Conservation (phyloP, 164 flowering plant species). For the Echeveria elegans region DNA sequence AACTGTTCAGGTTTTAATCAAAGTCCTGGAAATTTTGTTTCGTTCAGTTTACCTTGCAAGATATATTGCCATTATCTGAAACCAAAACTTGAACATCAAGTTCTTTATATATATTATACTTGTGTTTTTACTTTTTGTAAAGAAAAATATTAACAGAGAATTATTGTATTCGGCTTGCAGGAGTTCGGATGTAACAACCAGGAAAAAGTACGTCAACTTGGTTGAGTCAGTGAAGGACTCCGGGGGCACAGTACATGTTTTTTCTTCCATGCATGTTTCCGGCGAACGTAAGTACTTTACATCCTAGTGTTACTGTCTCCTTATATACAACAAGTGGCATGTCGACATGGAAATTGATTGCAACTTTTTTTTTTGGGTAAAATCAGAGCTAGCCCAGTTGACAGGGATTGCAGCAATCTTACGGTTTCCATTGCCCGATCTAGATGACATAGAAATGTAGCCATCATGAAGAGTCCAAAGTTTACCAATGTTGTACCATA, state of each 20-base stretch:
- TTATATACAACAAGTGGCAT: background rate
- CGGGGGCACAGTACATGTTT: conserved; percentile 73
- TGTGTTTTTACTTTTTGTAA: too few species aligned
- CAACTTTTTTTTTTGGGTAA: background rate
- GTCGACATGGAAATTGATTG: background rate
- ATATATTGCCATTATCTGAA: background rate
- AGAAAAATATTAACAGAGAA: too few species aligned
- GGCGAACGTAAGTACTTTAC: conserved; percentile 74
- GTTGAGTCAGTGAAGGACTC: conserved; percentile 69
- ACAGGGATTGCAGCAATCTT: conserved; percentile 90
- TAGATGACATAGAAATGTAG: conserved; percentile 88
- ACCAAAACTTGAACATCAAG: background rate
- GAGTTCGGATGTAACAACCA: conserved; percentile 53
- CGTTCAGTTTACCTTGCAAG: background rate
- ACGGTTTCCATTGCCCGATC: conserved; percentile 80
- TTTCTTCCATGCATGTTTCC: conserved; percentile 96
- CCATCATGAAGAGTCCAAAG: background rate
- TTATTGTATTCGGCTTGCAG: conserved; percentile 26
- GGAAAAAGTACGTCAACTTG: conserved; percentile 69
- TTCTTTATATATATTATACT: too few species aligned
- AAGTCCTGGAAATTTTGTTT: background rate
- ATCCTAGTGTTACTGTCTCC: background rate
- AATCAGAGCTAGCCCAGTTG: conserved; percentile 68
- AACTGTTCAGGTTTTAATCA: conserved; percentile 64
- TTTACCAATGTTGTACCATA: background rate